These are phyloP conservation scores for Kluyveromyces lactis DNA, from an alignment of 805 yeast genomes.

Conservation along the genomic window DNA sequence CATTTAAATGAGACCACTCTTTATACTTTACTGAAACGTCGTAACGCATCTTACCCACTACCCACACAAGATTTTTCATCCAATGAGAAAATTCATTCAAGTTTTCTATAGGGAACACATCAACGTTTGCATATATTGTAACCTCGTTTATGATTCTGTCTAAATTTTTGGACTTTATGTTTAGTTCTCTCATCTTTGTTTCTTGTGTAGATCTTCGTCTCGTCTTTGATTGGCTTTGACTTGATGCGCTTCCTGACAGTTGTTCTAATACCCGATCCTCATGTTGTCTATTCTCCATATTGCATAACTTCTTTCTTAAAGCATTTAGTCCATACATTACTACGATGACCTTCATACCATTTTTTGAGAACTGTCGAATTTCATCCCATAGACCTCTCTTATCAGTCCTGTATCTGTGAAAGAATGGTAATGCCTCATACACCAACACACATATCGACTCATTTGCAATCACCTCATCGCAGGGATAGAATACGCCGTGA, in stretches of 20 bases:
- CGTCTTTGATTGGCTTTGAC: conserved; percentile 2
- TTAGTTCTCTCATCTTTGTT: conserved; percentile 9
- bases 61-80: conserved; percentile 48
- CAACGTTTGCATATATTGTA: conserved; percentile 6
- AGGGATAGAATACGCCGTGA: conserved; percentile 49
- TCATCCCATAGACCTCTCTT: conserved; percentile 19
- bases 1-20: conserved; percentile 47
- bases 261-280: conserved; percentile 30
- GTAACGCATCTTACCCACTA: conserved; percentile 44
- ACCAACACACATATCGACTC: conserved; percentile 40
- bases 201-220: conserved; percentile 6
- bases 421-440: conserved; percentile 40
- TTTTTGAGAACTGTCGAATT: conserved; percentile 17
- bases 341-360: conserved; percentile 32
- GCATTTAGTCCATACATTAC: conserved; percentile 44
- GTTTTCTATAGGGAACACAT: conserved; percentile 20
- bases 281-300: conserved; percentile 39
- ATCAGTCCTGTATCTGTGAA: conserved; percentile 26
- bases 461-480: conserved; percentile 30
- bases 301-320: conserved; percentile 36
- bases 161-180: conserved; percentile 6
- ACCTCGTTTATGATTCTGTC: conserved; percentile 6
- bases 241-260: conserved; percentile 12
- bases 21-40: conserved; percentile 49
- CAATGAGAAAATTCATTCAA: conserved; percentile 41